Base-by-base conservation (phyloP, 2,329 filamentous ascomycete species). In the Corniculantispora saksenae region DNA sequence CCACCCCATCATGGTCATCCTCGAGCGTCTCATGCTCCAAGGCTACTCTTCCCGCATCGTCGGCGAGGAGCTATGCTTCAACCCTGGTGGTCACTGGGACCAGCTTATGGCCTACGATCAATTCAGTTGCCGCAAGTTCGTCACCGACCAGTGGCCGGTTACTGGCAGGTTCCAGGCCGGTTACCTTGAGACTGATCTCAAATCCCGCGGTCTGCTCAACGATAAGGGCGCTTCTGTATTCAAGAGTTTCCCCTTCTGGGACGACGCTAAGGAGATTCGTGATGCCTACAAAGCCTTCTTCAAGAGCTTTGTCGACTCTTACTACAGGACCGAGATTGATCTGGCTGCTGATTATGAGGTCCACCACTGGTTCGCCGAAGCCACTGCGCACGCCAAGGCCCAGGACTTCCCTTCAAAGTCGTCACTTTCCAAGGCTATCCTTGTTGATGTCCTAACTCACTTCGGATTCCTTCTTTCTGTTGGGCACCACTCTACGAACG, bases 351-450 rank as follows among this genome's bases (percentile, higher is more conserved):
- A 84, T 67, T 25, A 54, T 0, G 82, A 84, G 65, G 69, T 84
- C 1, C 76, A 80, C 63, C 72, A 72, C n/a, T 84, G 81, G 81
- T 73, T 81, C 32, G 53, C 59, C 1, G 81, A 84, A 72, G 78
- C 77, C 27, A 76, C 72, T 57, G 72, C 70, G 2, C 65, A 68
- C 1, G 80, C 80, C 0, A 58, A 74, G 63, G 75, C 75, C 1
- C 69, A 78, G 35, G 79, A 83, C 69, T 82, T 83, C 70, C 80
- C 79, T n/a, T 65, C 70, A 12, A 60, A 69, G 7, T 66, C 69
- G 32, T 35, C 65, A 0, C 70, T 70, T 2, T 66, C 61, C n/a
- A 67, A 72, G 40, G 70, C 50, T 17, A 63, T 72, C 1, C 74
- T 83, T 9, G 71, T 80, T 57, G 76, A 78, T 45, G 69, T 81